Conservation (phyloP, 257 asterid species). For the Perilla frutescens region DNA sequence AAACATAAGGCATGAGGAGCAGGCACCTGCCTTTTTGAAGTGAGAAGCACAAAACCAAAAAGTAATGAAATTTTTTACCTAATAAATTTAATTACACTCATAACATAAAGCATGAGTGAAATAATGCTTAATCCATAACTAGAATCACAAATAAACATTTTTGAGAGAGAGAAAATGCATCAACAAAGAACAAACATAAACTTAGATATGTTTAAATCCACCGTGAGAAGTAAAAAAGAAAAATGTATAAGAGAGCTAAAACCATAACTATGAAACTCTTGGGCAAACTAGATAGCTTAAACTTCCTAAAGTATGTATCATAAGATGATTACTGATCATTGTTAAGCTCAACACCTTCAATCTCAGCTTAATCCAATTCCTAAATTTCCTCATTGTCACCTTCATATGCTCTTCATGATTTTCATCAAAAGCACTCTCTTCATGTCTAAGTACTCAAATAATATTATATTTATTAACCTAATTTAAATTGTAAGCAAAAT, state of each 20-base stretch:
- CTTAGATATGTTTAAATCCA: background rate
- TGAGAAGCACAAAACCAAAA: too few relatives aligned
- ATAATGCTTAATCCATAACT: too few relatives aligned
- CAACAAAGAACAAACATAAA: background rate
- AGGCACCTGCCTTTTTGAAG: too few relatives aligned
- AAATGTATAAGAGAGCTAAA: background rate
- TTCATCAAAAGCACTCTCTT: background rate
- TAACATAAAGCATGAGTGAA: too few relatives aligned
- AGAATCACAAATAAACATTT: background rate
- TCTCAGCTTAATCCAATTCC: background rate
- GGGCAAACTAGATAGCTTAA: background rate
- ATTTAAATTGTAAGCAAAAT: constrained; percentile 2
- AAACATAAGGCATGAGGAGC: too few relatives aligned
- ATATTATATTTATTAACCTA: background rate
- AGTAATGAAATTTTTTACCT: too few relatives aligned
- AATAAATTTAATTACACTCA: too few relatives aligned
- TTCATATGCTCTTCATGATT: background rate
- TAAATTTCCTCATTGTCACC: background rate
- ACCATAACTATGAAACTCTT: background rate
- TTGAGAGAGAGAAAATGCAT: background rate
- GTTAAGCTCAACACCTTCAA: background rate
- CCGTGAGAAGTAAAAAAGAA: background rate
- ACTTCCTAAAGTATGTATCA: background rate
- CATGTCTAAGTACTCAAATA: background rate
- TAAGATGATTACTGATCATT: background rate